Evolutionary conservation across 2,329 filamentous ascomycete species (phyloP), one percentile per base, ranked within the genome.

Genomic region (Lanzia echinophila): DNA sequence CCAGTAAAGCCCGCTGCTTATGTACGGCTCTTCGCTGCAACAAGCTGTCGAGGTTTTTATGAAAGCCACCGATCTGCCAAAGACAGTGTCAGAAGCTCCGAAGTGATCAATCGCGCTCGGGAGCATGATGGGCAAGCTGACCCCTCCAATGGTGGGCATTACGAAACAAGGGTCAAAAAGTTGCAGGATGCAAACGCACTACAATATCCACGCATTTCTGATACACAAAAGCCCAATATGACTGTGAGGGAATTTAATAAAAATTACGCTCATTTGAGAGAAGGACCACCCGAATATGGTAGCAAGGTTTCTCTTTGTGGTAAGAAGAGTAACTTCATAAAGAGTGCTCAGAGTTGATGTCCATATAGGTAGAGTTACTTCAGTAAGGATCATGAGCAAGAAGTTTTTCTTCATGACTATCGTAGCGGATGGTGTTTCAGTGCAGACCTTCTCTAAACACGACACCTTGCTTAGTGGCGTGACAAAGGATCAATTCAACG

Each of bases 341-440:
- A 22, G 20, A 19, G 33, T 38, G 47, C 19, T 15, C 32, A 39
- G 8, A 24, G 33, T 47, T 52, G 24, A 52, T 52, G 15, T 52
- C 19, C 32, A 15, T 47, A 20, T 47, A 52, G 89, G 90, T 70
- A 89, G 90, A 67, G 78, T 96, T 59, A 77, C 79, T 87, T 66
- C 87, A 89, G 58, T 75, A 81, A 46, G 79, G 83, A 52, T 19
- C 31, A 13, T 31, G 6, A 85, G 91, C 61, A 84, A 82, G 62
- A 89, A 87, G 71, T 82, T 99, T 62, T 76, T 90, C 59, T 99
- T 99, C 70, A 70, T 96, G 61, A 87, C 94, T 70, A 73, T 97
- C 47, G 76, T 83, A 61, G 83, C 90, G 68, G 83, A 89, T 66
- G 86, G 84, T 54, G 73, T 82, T 61, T 81, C 78, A 59, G 70